Conservation (phyloP, 2,329 filamentous ascomycete genomes). For the Fulvia fulva region DNA sequence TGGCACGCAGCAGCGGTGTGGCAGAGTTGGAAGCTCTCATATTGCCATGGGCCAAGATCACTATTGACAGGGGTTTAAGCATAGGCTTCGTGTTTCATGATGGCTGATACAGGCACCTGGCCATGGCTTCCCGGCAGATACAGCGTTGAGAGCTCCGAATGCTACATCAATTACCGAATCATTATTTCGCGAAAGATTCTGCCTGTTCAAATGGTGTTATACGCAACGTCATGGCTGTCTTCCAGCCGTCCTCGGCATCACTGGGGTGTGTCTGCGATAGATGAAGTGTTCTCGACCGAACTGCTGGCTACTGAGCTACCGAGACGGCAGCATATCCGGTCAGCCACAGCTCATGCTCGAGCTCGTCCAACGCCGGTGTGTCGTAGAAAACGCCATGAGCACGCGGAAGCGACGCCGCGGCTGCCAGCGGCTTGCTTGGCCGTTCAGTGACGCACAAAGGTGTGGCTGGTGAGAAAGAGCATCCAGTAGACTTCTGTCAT, state of each 20-base stretch:
- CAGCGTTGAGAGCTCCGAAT: not conserved
- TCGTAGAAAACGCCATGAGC: not conserved
- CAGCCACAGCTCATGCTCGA: not conserved
- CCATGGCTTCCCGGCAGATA: conserved; percentile 13
- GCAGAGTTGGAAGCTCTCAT: conserved; percentile 9
- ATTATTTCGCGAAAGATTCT: not conserved
- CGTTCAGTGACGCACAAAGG: conserved; percentile 11
- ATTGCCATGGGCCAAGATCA: conserved; percentile 11
- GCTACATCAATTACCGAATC: not conserved
- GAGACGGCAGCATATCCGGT: not conserved
- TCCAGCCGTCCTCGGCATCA: too few relatives aligned
- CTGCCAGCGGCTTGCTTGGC: not conserved
- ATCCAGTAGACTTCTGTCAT: conserved; percentile 8
- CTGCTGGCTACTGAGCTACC: not conserved
- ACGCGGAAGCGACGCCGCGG: not conserved
- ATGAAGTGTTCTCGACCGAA: not conserved
- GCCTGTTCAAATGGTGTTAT: not conserved
- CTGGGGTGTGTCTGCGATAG: not conserved
- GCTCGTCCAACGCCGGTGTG: too few relatives aligned
- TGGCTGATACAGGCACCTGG: conserved; percentile 16
- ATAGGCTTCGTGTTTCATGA: conserved; percentile 17
- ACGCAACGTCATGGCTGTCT: not conserved
- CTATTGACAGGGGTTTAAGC: conserved; percentile 11
- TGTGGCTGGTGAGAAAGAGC: conserved; percentile 15
- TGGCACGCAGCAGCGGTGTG: conserved; percentile 17